Evolutionary conservation across 208 protist species (phyloP).

Genomic region (Wallacemonas sp.): DNA sequence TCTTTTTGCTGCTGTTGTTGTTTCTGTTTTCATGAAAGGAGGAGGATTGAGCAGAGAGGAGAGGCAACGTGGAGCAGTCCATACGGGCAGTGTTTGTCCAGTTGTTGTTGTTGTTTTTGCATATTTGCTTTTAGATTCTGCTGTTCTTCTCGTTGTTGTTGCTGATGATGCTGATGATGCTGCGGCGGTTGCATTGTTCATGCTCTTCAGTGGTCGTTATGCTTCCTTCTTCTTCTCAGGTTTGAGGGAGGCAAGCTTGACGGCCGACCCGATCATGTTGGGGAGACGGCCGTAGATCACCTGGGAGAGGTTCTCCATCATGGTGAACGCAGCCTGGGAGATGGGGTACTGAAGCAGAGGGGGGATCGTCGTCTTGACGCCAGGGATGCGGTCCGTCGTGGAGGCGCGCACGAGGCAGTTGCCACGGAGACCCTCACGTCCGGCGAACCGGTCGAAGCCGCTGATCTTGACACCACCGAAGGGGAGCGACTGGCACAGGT

Average conservation of each 20-base stretch:
- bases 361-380: conserved; percentile 84
- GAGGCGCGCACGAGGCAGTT: conserved; percentile 88
- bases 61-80: too few species aligned
- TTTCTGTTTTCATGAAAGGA: too few species aligned
- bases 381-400: conserved; percentile 82
- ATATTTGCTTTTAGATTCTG: conserved; percentile 7
- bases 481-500: conserved; percentile 95
- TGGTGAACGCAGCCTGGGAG: conserved; percentile 61
- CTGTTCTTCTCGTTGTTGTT: not conserved
- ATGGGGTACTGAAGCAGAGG: conserved; percentile 87
- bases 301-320: conserved; percentile 76
- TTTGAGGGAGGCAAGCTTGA: conserved; percentile 63
- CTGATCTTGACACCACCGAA: conserved; percentile 96
- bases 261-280: conserved; percentile 44
- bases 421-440: conserved; percentile 92
- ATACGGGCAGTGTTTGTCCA: too few species aligned
- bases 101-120: too few species aligned
- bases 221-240: conserved; percentile 33
- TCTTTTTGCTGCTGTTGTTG: too few species aligned
- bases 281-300: conserved; percentile 74
- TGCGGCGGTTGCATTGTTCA: not conserved
- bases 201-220: conserved; percentile 12
- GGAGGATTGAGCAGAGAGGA: too few species aligned
- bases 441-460: conserved; percentile 95
- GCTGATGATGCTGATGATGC: not conserved